phyloP scores from a whole-genome alignment of 2,329 filamentous ascomycete species.

The Lachnum nothofagi region DNA sequence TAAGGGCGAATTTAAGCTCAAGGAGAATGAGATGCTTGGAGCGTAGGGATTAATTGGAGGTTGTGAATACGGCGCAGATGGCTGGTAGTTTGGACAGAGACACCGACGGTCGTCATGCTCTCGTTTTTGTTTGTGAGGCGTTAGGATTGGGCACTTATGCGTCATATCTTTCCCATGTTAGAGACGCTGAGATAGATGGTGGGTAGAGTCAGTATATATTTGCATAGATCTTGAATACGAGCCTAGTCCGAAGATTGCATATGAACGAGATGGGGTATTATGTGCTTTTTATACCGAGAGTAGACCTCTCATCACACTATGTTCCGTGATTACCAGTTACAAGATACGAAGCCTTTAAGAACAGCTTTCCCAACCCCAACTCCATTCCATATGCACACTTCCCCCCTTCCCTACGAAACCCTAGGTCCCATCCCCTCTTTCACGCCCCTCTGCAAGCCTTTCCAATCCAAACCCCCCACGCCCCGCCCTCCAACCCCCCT shows the following conservation, averaged over 20 bases:
- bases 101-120: not conserved
- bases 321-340: no score
- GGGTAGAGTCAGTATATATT: not conserved
- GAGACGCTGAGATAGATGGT: not conserved
- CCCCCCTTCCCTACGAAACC: not conserved
- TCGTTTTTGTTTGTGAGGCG: not conserved
- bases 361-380: no score
- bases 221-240: not conserved
- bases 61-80: not conserved
- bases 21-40: slow-evolving; percentile 24
- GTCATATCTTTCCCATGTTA: not conserved
- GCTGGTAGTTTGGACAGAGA: not conserved
- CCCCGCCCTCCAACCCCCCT: slow-evolving; percentile 32
- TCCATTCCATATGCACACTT: no score
- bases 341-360: no score
- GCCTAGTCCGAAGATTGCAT: not conserved
- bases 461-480: slow-evolving; percentile 31
- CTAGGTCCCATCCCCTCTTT: slow-evolving; percentile 30
- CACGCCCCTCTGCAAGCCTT: slow-evolving; percentile 25
- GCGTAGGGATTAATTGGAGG: slow-evolving; percentile 8
- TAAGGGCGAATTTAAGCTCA: slow-evolving; percentile 35
- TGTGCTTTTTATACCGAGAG: no score
- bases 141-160: not conserved
- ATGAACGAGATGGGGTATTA: no score
- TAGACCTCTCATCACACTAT: no score